Conservation (phyloP, 2,329 filamentous ascomycete species). For the Alternaria arbusti region DNA sequence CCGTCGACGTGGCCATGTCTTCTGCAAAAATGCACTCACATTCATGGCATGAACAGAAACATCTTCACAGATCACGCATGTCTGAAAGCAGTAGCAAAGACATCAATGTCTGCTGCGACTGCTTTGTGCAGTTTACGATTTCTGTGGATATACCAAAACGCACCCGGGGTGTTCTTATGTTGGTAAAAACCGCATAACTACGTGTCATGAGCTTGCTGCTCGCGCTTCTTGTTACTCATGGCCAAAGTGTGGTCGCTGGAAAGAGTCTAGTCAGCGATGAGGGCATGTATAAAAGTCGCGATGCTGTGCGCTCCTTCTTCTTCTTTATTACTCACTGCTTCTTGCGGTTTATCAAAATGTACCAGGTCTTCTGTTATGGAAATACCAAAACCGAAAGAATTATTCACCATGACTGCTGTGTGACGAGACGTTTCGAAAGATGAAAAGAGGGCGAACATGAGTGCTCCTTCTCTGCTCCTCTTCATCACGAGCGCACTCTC, state of each 20-base stretch:
- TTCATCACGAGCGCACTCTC: no score
- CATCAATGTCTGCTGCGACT: rapidly evolving
- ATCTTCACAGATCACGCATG: rapidly evolving
- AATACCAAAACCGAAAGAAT: no score
- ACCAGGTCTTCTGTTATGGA: no score
- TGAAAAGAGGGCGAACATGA: no score
- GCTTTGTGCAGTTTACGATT: not conserved
- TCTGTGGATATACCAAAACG: not conserved
- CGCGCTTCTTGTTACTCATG: not conserved
- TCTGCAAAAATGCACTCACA: not conserved
- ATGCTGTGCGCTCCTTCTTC: rapidly evolving
- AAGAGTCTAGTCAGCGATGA: not conserved
- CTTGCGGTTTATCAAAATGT: not conserved
- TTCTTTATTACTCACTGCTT: not conserved
- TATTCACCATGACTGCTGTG: no score
- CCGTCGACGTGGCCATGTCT: rapidly evolving
- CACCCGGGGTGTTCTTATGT: not conserved
- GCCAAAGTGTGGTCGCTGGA: not conserved
- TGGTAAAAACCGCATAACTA: no score
- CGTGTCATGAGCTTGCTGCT: not conserved
- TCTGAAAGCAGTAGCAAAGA: not conserved
- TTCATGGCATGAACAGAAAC: not conserved
- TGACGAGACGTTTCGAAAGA: no score
- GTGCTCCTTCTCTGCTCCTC: no score
- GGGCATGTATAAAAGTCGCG: not conserved